Evolutionary conservation across 352 stramenopile species (phyloP), one percentile per base, ranked within the genome.

Genomic region (Phytophthora brassicae): DNA sequence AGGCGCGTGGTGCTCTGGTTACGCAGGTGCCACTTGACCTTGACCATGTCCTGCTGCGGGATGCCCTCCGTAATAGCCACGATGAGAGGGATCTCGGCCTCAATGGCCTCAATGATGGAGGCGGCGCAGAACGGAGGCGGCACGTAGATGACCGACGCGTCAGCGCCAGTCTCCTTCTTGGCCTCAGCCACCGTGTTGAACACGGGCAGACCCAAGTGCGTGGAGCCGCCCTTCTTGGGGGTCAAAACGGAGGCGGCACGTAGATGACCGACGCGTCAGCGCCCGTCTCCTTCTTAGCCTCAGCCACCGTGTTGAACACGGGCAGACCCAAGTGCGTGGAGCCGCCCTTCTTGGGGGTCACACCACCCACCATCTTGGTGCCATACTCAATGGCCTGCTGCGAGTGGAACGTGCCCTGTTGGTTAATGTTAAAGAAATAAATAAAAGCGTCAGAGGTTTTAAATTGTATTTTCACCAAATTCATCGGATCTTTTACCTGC

Each of bases 1-100:
- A 99, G 85, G 41, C 98, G 87, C 53, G 97, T 99, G 36, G 79
- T 94, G 60, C 74, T 96, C 72, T 99, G 96, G 53, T 89, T 84
- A 53, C 86, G 84, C 56, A 99, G 71, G 67, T 96, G 87, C 73
- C 95, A 94, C 82, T 99, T 99, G 68, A 99, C 86, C 75, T 95
- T 97, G 50, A 99, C 97, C 98, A 99, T 99, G 76, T 99, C 98
- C 76, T 99, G 90, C 80, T 99, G 97, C 33, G 98, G 98, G 66
- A 99, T 98, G 51, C 98, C 98, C 75, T 99, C 98, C 6, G 98
- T 99, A 71, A 99, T 99, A 60, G 92, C 96, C 20, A 99, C 96
- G 1, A 99, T 92, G 5, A 98, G 81, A 31, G 92, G 90, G 69
- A 98, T 98, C 79, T 97, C 93, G 64, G 93, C 88, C 65, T 99